Evolutionary conservation across 1,139 yeast species (phyloP).

Genomic region (Zygoascus hellenicus): DNA sequence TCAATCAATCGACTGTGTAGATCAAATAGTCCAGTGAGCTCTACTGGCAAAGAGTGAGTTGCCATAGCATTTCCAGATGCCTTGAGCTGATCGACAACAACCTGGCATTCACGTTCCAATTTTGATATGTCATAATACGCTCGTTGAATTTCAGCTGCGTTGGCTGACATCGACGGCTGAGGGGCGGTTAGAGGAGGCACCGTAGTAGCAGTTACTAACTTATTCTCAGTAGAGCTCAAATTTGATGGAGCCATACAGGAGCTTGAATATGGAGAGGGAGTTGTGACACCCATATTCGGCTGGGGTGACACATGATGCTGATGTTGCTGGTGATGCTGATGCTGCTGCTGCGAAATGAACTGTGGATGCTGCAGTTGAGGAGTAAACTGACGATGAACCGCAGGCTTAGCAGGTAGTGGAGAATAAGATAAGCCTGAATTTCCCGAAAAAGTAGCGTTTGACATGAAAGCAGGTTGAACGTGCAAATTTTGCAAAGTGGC

Average conservation of each 20-base stretch:
- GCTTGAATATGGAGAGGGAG: neutral
- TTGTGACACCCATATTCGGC: neutral
- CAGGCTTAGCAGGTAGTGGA: neutral
- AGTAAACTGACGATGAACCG: neutral
- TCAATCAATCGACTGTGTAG: slow-evolving; percentile 25
- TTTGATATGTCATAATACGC: slow-evolving; percentile 25
- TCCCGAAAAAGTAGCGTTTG: neutral
- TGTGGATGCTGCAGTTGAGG: slow-evolving; percentile 1
- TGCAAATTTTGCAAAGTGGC: neutral
- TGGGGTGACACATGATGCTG: neutral
- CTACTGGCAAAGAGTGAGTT: neutral
- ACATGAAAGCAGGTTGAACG: neutral
- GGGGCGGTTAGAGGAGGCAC: slow-evolving; percentile 7
- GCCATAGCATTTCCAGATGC: slow-evolving; percentile 4
- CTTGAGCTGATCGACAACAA: slow-evolving; percentile 15
- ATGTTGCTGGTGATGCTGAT: slow-evolving; percentile 5
- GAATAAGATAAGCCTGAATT: neutral
- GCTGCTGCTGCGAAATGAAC: neutral
- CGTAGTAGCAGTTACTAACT: neutral
- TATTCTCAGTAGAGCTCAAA: neutral
- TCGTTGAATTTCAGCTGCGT: slow-evolving; percentile 22
- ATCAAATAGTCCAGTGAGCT: slow-evolving; percentile 13
- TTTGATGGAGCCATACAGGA: neutral
- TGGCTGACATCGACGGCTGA: slow-evolving; percentile 19
- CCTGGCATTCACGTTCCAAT: slow-evolving; percentile 22